Conservation (phyloP, 2,329 filamentous ascomycete genomes). For the Fusarium agapanthi region DNA sequence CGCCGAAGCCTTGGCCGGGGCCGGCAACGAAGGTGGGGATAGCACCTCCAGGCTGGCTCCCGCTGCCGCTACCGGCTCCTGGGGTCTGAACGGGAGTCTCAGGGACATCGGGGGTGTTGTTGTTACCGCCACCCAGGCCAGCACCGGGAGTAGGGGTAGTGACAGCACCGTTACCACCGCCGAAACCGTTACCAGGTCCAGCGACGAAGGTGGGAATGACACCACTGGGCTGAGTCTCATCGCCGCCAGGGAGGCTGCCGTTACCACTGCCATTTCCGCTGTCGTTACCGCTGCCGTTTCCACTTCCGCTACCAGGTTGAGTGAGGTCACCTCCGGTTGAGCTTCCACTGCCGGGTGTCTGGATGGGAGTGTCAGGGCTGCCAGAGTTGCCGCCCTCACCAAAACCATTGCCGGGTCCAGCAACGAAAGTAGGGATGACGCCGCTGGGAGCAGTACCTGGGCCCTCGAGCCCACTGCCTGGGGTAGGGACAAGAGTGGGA, state of each 20-base stretch:
- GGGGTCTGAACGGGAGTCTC: conserved; percentile 13
- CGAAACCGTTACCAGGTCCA: conserved; percentile 17
- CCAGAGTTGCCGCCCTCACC: not conserved
- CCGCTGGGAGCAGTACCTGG: conserved; percentile 12
- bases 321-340: not conserved
- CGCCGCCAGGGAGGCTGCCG: not conserved
- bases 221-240: not conserved
- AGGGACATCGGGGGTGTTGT: not conserved
- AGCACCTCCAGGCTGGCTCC: not conserved
- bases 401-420: conserved; percentile 13
- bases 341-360: conserved; percentile 1
- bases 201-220: conserved; percentile 13
- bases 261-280: not conserved
- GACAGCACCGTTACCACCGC: not conserved
- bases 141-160: not conserved
- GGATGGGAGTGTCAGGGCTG: not conserved
- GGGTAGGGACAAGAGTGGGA: conserved; percentile 20
- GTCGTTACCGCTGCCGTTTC: not conserved
- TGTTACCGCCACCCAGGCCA: conserved; percentile 3
- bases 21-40: conserved; percentile 28
- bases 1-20: conserved; percentile 20
- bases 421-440: conserved; percentile 16
- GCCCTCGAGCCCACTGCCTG: conserved; percentile 16
- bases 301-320: not conserved
- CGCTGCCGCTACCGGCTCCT: not conserved